Evolutionary conservation across 2,329 filamentous ascomycete genomes (phyloP).

Genomic region (Scorias spongiosa): DNA sequence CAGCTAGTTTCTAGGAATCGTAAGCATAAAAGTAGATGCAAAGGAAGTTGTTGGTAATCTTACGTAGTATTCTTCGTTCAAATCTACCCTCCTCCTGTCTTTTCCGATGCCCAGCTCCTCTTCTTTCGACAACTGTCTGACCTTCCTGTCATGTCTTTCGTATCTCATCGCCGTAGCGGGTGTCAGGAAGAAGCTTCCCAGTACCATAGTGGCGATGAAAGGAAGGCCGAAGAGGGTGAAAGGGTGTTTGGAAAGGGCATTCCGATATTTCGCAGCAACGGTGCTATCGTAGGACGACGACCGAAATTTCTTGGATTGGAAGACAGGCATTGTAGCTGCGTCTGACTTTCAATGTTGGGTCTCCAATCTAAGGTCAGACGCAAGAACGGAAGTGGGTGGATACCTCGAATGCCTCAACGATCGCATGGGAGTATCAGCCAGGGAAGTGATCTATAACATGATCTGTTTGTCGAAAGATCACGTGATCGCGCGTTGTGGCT

Average conservation of each 20-base stretch:
- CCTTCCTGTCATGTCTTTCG: slow-evolving; percentile 81
- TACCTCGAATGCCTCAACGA: background rate
- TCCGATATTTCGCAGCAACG: slow-evolving; percentile 64
- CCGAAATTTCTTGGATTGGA: slow-evolving; percentile 39
- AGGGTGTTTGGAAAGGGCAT: slow-evolving; percentile 58
- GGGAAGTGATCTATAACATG: background rate
- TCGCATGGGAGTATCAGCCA: background rate
- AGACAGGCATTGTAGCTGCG: slow-evolving; percentile 17
- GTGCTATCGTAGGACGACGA: slow-evolving; percentile 45
- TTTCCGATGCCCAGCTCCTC: slow-evolving; percentile 74
- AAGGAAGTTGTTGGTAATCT: slow-evolving; percentile 22
- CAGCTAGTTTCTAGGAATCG: slow-evolving; percentile 50
- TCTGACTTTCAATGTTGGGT: slow-evolving; percentile 5
- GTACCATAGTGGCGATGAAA: slow-evolving; percentile 79
- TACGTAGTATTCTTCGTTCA: slow-evolving; percentile 78
- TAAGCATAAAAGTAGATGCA: slow-evolving; percentile 2
- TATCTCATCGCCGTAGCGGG: slow-evolving; percentile 88
- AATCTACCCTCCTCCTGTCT: slow-evolving; percentile 54
- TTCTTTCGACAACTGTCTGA: slow-evolving; percentile 68
- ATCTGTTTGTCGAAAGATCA: background rate
- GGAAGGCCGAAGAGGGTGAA: slow-evolving; percentile 90
- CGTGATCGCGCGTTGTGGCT: background rate
- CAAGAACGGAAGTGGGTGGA: background rate
- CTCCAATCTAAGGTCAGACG: background rate
- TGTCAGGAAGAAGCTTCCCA: slow-evolving; percentile 84